Evolutionary conservation across 345 rosid species (phyloP).

Genomic region (Syzygium aromaticum): DNA sequence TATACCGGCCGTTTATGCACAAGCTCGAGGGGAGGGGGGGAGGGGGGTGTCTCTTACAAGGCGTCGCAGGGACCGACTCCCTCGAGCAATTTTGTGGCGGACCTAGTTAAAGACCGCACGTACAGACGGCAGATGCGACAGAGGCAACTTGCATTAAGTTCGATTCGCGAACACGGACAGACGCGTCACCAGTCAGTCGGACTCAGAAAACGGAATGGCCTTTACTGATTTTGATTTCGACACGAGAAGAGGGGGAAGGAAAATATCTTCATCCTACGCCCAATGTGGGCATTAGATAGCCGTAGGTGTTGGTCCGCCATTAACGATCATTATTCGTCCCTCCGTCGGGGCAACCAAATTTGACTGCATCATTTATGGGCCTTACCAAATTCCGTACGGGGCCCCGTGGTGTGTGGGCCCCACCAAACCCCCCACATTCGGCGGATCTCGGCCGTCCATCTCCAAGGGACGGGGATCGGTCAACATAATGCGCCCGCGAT

Average conservation of each 20-base stretch:
- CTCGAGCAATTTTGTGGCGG: background rate
- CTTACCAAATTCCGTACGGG: background rate
- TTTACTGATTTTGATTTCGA: background rate
- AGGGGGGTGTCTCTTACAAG: background rate
- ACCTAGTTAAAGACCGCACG: too few species aligned
- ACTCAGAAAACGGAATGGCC: background rate
- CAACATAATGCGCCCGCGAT: background rate
- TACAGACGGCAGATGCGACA: rapidly evolving
- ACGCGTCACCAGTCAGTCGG: background rate
- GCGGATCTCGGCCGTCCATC: background rate
- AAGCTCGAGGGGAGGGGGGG: background rate
- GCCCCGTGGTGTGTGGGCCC: too few species aligned
- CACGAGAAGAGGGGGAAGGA: background rate
- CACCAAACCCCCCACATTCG: background rate
- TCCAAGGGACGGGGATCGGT: background rate
- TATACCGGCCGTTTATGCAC: background rate
- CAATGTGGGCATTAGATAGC: background rate
- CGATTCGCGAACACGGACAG: rapidly evolving
- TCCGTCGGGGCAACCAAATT: background rate
- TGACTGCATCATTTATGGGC: background rate
- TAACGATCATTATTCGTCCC: background rate
- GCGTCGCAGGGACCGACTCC: background rate
- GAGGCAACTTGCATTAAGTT: rapidly evolving
- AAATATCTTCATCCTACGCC: background rate
- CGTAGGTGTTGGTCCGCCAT: background rate